Evolutionary conservation across 2,329 filamentous ascomycete genomes (phyloP).

Genomic region (Monilinia vaccinii-corymbosi): DNA sequence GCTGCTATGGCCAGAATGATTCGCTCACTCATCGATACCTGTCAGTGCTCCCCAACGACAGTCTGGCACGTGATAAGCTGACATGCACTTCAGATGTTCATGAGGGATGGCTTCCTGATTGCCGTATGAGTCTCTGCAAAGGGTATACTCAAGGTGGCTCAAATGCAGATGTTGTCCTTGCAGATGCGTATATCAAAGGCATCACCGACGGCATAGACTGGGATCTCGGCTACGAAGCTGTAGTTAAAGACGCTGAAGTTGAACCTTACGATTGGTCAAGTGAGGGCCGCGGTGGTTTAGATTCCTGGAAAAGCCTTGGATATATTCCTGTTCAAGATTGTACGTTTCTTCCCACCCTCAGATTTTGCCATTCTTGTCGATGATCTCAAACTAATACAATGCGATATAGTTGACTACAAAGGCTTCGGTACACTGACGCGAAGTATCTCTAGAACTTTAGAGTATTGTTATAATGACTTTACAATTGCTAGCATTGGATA

Average conservation of each 20-base stretch:
- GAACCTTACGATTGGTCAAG: slow-evolving; percentile 58
- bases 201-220: slow-evolving; percentile 56
- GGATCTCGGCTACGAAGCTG: slow-evolving; percentile 59
- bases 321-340: slow-evolving; percentile 64
- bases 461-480: slow-evolving; percentile 71
- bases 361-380: not conserved
- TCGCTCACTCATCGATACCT: slow-evolving; percentile 64
- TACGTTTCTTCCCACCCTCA: not conserved
- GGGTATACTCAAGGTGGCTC: slow-evolving; percentile 69
- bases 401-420: slow-evolving; percentile 40
- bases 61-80: not conserved
- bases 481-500: slow-evolving; percentile 53
- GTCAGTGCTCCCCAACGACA: slow-evolving; percentile 31
- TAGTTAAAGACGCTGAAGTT: slow-evolving; percentile 49
- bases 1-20: slow-evolving; percentile 54
- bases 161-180: slow-evolving; percentile 62
- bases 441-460: slow-evolving; percentile 61
- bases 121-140: slow-evolving; percentile 60
- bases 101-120: slow-evolving; percentile 37
- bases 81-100: slow-evolving; percentile 29
- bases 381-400: not conserved
- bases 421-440: slow-evolving; percentile 62
- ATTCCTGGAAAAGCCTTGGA: slow-evolving; percentile 60
- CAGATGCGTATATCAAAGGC: slow-evolving; percentile 61
- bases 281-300: slow-evolving; percentile 60